Evolutionary conservation across 305 asterid species (phyloP).

Genomic region (Ilex paraguariensis): DNA sequence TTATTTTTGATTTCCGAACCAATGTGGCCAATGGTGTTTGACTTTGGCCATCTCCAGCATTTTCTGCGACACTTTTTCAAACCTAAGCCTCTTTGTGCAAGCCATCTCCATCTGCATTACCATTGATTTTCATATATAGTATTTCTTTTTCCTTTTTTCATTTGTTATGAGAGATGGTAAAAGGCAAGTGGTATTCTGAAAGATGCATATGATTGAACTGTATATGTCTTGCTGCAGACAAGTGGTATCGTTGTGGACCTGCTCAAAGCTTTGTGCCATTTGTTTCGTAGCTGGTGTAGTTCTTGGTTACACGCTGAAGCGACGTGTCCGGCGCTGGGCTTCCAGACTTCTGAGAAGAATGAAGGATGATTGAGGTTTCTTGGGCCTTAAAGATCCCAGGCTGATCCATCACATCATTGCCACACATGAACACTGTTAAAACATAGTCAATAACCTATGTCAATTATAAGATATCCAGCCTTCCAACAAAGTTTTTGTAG

Average conservation of each 20-base stretch:
- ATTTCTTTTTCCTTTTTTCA: neutral
- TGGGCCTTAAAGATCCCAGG: too few relatives aligned
- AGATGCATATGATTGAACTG: slow-evolving; percentile 8
- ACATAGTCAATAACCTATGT: too few relatives aligned
- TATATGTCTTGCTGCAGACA: slow-evolving; percentile 41
- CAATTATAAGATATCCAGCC: too few relatives aligned
- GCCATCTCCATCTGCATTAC: too few relatives aligned
- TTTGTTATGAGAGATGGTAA: neutral
- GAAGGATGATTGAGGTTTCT: slow-evolving; percentile 46
- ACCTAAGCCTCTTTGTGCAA: too few relatives aligned
- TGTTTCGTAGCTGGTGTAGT: slow-evolving; percentile 76
- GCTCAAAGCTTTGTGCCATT: slow-evolving; percentile 73
- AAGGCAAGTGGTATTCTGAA: neutral
- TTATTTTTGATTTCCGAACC: too few relatives aligned
- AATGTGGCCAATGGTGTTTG: too few relatives aligned
- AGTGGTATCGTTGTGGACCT: slow-evolving; percentile 53
- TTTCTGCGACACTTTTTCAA: too few relatives aligned
- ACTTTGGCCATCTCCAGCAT: too few relatives aligned
- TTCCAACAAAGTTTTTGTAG: too few relatives aligned
- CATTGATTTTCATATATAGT: neutral
- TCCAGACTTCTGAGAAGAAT: slow-evolving; percentile 49
- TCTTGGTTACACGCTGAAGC: slow-evolving; percentile 74
- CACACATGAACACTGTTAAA: too few relatives aligned
- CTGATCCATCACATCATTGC: too few relatives aligned
- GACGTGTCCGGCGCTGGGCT: slow-evolving; percentile 71